phyloP scores from a whole-genome alignment of 768 basidiomycete genomes.

The Boletus coccyginus region DNA sequence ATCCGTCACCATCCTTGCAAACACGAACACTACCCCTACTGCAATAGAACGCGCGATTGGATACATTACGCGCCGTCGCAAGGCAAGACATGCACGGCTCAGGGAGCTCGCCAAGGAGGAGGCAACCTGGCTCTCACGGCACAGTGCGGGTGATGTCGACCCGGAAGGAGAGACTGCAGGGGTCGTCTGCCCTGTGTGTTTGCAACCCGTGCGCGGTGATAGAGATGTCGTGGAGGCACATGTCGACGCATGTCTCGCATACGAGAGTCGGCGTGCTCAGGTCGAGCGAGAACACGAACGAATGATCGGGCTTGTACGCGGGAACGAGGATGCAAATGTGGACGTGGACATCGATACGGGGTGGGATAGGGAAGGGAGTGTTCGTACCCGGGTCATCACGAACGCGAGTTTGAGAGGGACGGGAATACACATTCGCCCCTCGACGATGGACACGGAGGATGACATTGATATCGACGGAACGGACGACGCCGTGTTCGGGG shows the following conservation, averaged over 20 bases:
- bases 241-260: slow-evolving; percentile 73
- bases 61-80: slow-evolving; percentile 65
- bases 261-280: slow-evolving; percentile 44
- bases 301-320: slow-evolving; percentile 30
- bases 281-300: slow-evolving; percentile 30
- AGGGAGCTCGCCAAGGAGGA: slow-evolving; percentile 68
- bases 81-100: slow-evolving; percentile 62
- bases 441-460: slow-evolving; percentile 68
- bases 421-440: slow-evolving; percentile 64
- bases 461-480: slow-evolving; percentile 82
- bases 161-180: slow-evolving; percentile 38
- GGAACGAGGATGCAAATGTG: slow-evolving; percentile 29
- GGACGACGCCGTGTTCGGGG: slow-evolving; percentile 63
- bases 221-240: slow-evolving; percentile 75
- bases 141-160: slow-evolving; percentile 30
- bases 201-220: slow-evolving; percentile 56
- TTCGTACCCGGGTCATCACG: slow-evolving; percentile 37
- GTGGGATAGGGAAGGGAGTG: slow-evolving; percentile 44
- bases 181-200: slow-evolving; percentile 71
- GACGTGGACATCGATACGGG: slow-evolving; percentile 33
- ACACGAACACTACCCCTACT: slow-evolving; percentile 23
- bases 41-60: slow-evolving; percentile 55
- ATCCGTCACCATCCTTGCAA: slow-evolving; percentile 12
- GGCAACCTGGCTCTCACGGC: slow-evolving; percentile 30
- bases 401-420: slow-evolving; percentile 46